Evolutionary conservation across 1,284 basidiomycete genomes (phyloP).

Genomic region (Laetiporus sulphureus): DNA sequence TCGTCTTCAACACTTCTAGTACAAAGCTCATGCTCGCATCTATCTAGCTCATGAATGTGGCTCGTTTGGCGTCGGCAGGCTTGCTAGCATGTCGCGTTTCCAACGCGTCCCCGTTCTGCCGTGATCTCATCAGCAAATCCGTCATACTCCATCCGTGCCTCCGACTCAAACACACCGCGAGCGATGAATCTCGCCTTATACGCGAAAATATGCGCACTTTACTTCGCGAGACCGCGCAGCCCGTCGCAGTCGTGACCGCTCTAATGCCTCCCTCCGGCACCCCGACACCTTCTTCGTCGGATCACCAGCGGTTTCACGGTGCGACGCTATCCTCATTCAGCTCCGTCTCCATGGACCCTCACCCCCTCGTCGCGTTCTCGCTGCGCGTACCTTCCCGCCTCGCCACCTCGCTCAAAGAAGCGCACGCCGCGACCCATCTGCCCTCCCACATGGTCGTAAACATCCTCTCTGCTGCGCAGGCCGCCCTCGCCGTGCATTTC

Average conservation of each 20-base stretch:
- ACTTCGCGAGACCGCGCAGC: constrained; percentile 35
- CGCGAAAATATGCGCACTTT: constrained; percentile 20
- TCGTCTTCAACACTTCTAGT: too few species aligned
- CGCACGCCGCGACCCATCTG: constrained; percentile 18
- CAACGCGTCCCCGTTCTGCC: background rate
- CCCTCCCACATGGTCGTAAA: constrained; percentile 57
- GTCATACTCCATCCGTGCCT: background rate
- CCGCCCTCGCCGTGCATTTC: constrained; percentile 48
- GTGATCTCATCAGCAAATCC: background rate
- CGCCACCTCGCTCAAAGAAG: constrained; percentile 50
- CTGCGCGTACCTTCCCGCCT: constrained; percentile 85
- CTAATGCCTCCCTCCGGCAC: constrained; percentile 23
- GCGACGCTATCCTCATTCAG: constrained; percentile 90
- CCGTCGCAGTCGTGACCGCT: constrained; percentile 35
- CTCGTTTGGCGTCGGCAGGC: background rate
- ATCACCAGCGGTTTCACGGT: constrained; percentile 55
- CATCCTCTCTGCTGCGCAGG: constrained; percentile 57
- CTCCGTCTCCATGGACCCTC: constrained; percentile 83
- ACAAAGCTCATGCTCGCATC: background rate
- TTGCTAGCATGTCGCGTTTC: background rate
- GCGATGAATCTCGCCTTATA: background rate
- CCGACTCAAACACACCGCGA: background rate
- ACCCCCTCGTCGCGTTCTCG: constrained; percentile 83
- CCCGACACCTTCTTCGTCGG: background rate
- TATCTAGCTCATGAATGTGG: background rate